Evolutionary conservation across 2,329 filamentous ascomycete genomes (phyloP), one percentile per base, ranked within the genome.

Genomic region (Macroventuria anomochaeta): DNA sequence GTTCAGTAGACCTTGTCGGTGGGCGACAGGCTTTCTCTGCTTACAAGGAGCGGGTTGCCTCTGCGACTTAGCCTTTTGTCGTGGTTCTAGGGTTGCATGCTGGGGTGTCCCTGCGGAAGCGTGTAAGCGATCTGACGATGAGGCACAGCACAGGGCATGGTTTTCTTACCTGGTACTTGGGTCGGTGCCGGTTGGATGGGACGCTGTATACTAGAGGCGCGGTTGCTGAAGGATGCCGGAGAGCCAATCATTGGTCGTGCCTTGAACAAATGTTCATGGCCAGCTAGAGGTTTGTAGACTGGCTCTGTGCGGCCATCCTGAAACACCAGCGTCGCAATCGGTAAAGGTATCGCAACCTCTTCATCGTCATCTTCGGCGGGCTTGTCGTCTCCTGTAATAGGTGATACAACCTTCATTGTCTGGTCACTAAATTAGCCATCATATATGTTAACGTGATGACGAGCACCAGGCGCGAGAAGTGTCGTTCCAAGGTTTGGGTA

Each of bases 261-360:
- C 21, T 43, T 57, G 38, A 66, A 65, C 7, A 68, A 41, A 23
- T 70, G 64, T 36, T 69, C 67, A 29, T 67, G 68, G 29, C 67
- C 67, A 6, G 53, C 48, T 10, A 70, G 55, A 4, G 67, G 66
- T 29, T 48, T 46, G 41, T 63, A 64, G 20, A 63, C 55, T 29
- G 59, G 54, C 31, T 57, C 51, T n/a, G 59, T 60, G 11, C 61
- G 59, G 18, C 65, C 67, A 38, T 66, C 55, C 7, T 61, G 57
- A 15, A 64, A 57, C 3, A 59, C 56, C 4, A 66, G 39, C 31
- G 63, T 65, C 7, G 60, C 60, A 26, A 69, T 67, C 5, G 61
- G 64, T 7, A 49, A 64, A 7, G 62, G 64, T 1, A 61, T 43
- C 1, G 58, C 61, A 15, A 57, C 23, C 10, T 57, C 47, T 20